phyloP scores from a whole-genome alignment of 2,329 filamentous ascomycete genomes.

The Plenodomus tracheiphilus region DNA sequence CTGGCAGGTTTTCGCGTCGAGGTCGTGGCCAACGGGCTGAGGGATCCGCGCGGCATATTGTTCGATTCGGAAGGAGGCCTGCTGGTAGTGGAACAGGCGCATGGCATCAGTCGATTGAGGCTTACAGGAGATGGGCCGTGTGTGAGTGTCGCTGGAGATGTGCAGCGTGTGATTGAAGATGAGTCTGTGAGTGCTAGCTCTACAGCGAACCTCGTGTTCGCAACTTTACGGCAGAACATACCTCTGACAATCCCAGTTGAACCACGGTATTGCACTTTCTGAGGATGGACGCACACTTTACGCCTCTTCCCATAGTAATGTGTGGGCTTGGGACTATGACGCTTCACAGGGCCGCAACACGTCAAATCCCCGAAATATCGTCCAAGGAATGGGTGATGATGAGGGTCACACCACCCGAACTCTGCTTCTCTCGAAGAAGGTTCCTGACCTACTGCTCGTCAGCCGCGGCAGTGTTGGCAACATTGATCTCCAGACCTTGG shows the following conservation, averaged over 20 bases:
- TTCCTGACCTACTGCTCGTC: constrained; percentile 63
- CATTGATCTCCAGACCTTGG: constrained; percentile 59
- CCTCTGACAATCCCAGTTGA: constrained; percentile 41
- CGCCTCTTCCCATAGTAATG: constrained; percentile 60
- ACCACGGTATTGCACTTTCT: constrained; percentile 57
- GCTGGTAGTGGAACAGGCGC: constrained; percentile 52
- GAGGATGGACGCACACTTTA: constrained; percentile 56
- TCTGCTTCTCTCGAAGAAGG: constrained; percentile 61
- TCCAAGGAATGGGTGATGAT: constrained; percentile 62
- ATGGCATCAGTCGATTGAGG: constrained; percentile 45
- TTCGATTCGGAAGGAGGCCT: constrained; percentile 54
- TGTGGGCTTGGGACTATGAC: constrained; percentile 69
- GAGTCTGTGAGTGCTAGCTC: constrained; percentile 27
- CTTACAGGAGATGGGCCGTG: constrained; percentile 38
- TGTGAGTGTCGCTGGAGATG: constrained; percentile 28
- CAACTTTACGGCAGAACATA: not conserved
- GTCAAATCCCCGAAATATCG: constrained; percentile 56
- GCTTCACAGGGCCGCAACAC: constrained; percentile 51
- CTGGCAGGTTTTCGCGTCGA: constrained; percentile 48
- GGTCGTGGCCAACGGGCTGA: constrained; percentile 52
- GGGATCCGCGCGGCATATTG: constrained; percentile 50
- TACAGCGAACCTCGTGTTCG: not conserved
- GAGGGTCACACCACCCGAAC: constrained; percentile 69
- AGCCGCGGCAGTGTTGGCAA: constrained; percentile 68
- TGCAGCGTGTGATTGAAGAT: constrained; percentile 30